Percentiles rank a stretch among this genome's conserved stretches.
Evolutionary conservation across 2,329 filamentous ascomycete genomes (phyloP).

Genomic region (Penicillium sclerotigenum): DNA sequence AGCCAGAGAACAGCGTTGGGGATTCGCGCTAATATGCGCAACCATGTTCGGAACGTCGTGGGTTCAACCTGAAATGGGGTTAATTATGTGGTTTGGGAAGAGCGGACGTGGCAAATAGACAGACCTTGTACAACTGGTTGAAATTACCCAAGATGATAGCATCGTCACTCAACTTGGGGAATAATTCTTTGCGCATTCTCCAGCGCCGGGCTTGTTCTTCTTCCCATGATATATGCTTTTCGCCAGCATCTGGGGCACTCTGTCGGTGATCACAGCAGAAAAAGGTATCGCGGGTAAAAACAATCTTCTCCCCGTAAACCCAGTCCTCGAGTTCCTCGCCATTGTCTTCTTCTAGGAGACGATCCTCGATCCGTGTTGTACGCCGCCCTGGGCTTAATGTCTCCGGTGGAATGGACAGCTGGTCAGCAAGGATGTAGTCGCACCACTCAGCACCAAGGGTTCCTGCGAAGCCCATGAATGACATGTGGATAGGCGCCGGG

Average conservation of each 20-base stretch:
- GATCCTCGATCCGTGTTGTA: conserved; percentile 71
- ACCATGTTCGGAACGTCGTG: conserved; percentile 91
- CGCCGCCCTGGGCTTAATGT: conserved; percentile 77
- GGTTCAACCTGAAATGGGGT: conserved; percentile 75
- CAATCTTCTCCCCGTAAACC: conserved; percentile 96
- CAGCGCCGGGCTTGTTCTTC: conserved; percentile 79
- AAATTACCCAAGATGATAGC: conserved; percentile 94
- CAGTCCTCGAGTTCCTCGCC: conserved; percentile 71
- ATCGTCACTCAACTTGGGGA: conserved; percentile 77
- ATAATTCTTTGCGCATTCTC: conserved; percentile 90
- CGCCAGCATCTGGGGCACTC: conserved; percentile 71
- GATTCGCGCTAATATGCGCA: conserved; percentile 79
- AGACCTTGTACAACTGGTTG: conserved; percentile 96
- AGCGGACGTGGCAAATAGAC: neutral
- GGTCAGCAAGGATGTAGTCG: conserved; percentile 90
- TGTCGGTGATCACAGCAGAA: conserved; percentile 98
- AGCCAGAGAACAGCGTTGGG: conserved; percentile 93
- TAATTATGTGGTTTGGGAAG: conserved; percentile 1
- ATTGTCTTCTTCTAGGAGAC: conserved; percentile 60
- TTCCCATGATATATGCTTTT: conserved; percentile 70
- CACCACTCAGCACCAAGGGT: conserved; percentile 97
- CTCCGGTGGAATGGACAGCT: conserved; percentile 75
- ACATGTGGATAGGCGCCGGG: conserved; percentile 96
- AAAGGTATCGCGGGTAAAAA: conserved; percentile 91
- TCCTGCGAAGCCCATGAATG: conserved; percentile 98